phyloP scores from a whole-genome alignment of 2,329 filamentous ascomycete species.

The Incumbomyces delicatus region DNA sequence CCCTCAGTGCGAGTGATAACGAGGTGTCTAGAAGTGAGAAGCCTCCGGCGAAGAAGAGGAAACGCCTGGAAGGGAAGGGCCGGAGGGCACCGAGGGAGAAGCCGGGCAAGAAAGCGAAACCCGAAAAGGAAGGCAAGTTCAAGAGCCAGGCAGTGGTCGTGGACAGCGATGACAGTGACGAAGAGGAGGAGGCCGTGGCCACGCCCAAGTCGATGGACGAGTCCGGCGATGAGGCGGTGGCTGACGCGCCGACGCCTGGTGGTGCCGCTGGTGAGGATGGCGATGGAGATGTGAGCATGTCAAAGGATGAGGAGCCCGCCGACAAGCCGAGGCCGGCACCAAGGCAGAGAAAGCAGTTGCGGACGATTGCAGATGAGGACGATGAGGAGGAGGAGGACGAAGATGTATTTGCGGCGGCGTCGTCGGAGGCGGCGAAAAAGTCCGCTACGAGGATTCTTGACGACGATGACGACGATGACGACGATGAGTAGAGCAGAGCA shows the following conservation, averaged over 20 bases:
- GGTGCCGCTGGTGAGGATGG: constrained; percentile 12
- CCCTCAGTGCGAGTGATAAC: constrained; percentile 16
- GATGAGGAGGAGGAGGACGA: constrained; percentile 17
- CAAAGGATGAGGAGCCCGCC: constrained; percentile 15
- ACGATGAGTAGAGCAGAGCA: too few species aligned
- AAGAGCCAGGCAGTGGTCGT: constrained; percentile 80
- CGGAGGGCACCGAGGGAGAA: constrained; percentile 6
- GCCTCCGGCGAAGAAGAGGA: constrained; percentile 45
- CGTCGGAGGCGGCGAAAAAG: too few species aligned
- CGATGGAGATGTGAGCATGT: constrained; percentile 9
- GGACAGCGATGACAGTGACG: constrained; percentile 56
- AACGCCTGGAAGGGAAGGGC: constrained; percentile 47
- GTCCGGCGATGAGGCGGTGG: neutral
- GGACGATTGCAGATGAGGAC: constrained; percentile 22
- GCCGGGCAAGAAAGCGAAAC: constrained; percentile 7
- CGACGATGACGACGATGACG: too few species aligned
- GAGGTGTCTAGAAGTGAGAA: constrained; percentile 10
- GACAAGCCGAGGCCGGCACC: constrained; percentile 11
- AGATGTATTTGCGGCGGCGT: too few species aligned
- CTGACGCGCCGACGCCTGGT: constrained; percentile 12
- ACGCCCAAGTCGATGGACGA: constrained; percentile 7
- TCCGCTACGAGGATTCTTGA: too few species aligned
- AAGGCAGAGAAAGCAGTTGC: constrained; percentile 19
- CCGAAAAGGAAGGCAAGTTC: constrained; percentile 51
- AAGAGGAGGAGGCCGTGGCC: constrained; percentile 22